phyloP scores from a whole-genome alignment of 2,329 filamentous ascomycete species.

The Arthrobotrys sinensis region DNA sequence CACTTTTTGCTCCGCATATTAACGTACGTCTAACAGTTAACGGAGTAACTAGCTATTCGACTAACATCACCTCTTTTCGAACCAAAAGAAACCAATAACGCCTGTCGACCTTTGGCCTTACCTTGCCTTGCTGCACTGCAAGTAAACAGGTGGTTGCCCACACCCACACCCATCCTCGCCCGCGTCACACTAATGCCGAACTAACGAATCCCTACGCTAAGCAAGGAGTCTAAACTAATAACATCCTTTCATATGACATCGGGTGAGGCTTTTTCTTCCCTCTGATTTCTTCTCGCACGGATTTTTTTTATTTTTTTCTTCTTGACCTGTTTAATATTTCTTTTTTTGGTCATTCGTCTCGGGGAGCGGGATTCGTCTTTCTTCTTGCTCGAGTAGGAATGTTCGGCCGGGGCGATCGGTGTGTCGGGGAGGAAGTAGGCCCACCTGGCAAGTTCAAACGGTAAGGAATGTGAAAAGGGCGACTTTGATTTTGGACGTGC shows the following conservation, averaged over 20 bases:
- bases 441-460: constrained; percentile 30
- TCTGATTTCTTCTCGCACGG: constrained; percentile 30
- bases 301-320: constrained; percentile 24
- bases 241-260: constrained; percentile 60
- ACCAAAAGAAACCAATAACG: constrained; percentile 24
- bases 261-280: constrained; percentile 61
- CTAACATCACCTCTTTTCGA: background rate
- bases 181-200: constrained; percentile 58
- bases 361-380: constrained; percentile 22
- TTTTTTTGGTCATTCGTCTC: constrained; percentile 33
- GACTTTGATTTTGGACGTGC: constrained; percentile 12
- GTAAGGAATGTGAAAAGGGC: constrained; percentile 21
- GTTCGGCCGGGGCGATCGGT: constrained; percentile 59
- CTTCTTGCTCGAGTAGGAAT: constrained; percentile 51
- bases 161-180: constrained; percentile 28
- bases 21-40: constrained; percentile 10
- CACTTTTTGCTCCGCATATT: constrained; percentile 14
- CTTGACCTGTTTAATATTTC: constrained; percentile 20
- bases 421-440: constrained; percentile 12
- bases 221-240: constrained; percentile 61
- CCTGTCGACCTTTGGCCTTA: background rate
- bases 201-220: constrained; percentile 53
- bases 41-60: constrained; percentile 6
- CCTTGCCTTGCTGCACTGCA: constrained; percentile 40
- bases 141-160: constrained; percentile 55